Evolutionary conservation across 257 asterid species (phyloP).

Genomic region (Nicotiana tabacum): DNA sequence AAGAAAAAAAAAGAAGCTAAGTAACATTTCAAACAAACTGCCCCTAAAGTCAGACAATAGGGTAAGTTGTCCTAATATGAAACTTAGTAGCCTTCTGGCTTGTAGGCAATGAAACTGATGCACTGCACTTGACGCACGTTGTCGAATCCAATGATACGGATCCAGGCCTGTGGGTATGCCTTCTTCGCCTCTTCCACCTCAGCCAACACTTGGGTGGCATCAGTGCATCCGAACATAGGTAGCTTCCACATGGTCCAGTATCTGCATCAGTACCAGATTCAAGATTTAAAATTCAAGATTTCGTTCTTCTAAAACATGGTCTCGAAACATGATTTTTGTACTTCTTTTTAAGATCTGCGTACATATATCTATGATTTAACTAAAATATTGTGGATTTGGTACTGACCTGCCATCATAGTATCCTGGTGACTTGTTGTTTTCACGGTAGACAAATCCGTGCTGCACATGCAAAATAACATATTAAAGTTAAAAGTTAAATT

Average conservation of each 20-base stretch:
- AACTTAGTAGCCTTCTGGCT: conserved; percentile 9
- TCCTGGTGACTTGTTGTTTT: conserved; percentile 26
- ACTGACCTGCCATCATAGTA: conserved; percentile 21
- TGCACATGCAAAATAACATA: background rate
- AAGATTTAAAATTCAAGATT: no score
- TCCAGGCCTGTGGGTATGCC: conserved; percentile 26
- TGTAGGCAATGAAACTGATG: conserved; percentile 35
- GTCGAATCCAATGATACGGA: conserved; percentile 50
- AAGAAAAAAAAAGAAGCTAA: background rate
- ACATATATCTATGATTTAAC: background rate
- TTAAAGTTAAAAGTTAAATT: no score
- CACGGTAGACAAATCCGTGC: conserved; percentile 38
- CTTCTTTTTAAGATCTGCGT: no score
- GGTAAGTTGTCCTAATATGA: background rate
- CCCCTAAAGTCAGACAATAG: background rate
- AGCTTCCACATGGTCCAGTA: conserved; percentile 66
- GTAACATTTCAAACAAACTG: background rate
- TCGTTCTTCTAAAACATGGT: no score
- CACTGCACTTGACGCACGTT: conserved; percentile 35
- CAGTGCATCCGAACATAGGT: conserved; percentile 59
- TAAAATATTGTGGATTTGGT: background rate
- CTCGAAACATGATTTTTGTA: no score
- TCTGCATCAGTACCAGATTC: no score
- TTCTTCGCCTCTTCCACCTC: conserved; percentile 34
- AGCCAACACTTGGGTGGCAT: conserved; percentile 33